Conservation (phyloP, 2,329 filamentous ascomycete species). For the Talaromyces sp. region DNA sequence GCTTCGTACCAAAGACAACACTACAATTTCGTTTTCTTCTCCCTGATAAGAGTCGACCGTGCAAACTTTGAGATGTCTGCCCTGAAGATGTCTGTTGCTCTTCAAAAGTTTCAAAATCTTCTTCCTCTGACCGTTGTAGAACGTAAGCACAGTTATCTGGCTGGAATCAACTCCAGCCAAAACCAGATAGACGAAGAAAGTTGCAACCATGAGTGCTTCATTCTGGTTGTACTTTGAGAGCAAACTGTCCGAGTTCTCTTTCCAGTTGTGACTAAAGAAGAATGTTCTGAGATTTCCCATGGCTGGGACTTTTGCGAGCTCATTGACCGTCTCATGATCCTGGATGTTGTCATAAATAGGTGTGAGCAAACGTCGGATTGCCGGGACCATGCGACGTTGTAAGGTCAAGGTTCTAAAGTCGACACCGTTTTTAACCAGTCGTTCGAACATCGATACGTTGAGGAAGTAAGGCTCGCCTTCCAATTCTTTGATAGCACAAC, state of each 20-base stretch:
- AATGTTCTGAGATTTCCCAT: slow-evolving; percentile 62
- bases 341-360: slow-evolving; percentile 62
- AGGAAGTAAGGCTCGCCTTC: slow-evolving; percentile 63
- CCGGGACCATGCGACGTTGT: slow-evolving; percentile 72
- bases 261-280: slow-evolving; percentile 65
- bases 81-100: slow-evolving; percentile 46
- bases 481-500: slow-evolving; percentile 62
- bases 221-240: slow-evolving; percentile 66
- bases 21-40: slow-evolving; percentile 80
- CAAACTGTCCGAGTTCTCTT: slow-evolving; percentile 62
- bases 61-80: slow-evolving; percentile 59
- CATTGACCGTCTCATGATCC: slow-evolving; percentile 59
- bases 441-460: slow-evolving; percentile 75
- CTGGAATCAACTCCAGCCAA: slow-evolving; percentile 60
- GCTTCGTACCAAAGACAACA: slow-evolving; percentile 78
- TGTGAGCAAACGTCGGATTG: slow-evolving; percentile 60
- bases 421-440: slow-evolving; percentile 66
- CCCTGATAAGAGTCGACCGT: slow-evolving; percentile 91
- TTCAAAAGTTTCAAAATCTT: slow-evolving; percentile 54
- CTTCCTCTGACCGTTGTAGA: slow-evolving; percentile 81
- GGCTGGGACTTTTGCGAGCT: slow-evolving; percentile 57
- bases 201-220: slow-evolving; percentile 75
- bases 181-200: slow-evolving; percentile 69
- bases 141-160: slow-evolving; percentile 78
- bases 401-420: slow-evolving; percentile 63